Percentiles rank a stretch among this genome's conserved stretches.
Conservation (phyloP, 257 asterid genomes). For the Verbena officinalis region DNA sequence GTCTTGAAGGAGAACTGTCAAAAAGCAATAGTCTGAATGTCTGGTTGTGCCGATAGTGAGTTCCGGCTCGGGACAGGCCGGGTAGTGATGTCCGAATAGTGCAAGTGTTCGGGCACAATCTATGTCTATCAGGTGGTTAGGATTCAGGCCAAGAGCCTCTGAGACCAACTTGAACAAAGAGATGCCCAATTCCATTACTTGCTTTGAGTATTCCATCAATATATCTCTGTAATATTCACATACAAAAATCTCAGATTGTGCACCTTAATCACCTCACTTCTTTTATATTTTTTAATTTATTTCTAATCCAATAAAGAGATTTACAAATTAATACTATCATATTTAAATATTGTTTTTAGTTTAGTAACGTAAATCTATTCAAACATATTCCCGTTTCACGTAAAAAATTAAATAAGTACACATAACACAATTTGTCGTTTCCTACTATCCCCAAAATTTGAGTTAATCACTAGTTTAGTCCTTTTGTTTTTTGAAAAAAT, state of each 20-base stretch:
- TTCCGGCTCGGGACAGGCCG: conserved; percentile 34
- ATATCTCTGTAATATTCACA: conserved; percentile 19
- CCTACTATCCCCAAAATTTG: no score
- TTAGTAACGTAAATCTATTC: no score
- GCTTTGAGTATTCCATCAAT: conserved; percentile 6
- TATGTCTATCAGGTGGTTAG: conserved; percentile 26
- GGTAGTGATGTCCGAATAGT: conserved; percentile 23
- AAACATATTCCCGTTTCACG: no score
- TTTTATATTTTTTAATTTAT: no score
- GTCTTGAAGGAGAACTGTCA: conserved; percentile 32
- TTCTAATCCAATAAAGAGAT: no score
- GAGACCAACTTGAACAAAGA: conserved; percentile 19
- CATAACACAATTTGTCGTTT: no score
- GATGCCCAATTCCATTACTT: conserved; percentile 18
- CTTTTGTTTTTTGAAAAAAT: no score
- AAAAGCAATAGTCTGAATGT: conserved; percentile 28
- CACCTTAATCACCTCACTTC: not conserved
- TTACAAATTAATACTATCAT: no score
- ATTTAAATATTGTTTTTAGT: no score
- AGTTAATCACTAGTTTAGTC: no score
- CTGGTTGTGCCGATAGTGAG: conserved; percentile 26
- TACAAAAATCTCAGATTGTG: not conserved
- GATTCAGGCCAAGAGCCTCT: conserved; percentile 19
- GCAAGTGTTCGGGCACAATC: conserved; percentile 20
- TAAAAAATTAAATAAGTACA: no score